phyloP scores from a whole-genome alignment of 2,329 filamentous ascomycete genomes.

The Cryphonectria japonica region DNA sequence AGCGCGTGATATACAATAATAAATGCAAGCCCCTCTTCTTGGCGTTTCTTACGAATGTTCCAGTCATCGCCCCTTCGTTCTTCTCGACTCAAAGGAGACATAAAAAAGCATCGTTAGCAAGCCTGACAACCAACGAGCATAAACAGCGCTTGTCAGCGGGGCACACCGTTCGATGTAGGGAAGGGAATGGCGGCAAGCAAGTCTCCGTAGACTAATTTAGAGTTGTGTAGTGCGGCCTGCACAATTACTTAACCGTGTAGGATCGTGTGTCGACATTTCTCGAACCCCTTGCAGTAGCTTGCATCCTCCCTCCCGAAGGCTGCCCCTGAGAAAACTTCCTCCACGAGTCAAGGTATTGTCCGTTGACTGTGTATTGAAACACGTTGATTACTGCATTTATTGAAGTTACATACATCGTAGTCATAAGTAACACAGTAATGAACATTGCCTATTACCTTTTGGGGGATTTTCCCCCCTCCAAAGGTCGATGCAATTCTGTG shows the following conservation, averaged over 20 bases:
- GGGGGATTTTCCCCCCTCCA: not conserved
- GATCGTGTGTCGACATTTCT: not conserved
- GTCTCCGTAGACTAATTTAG: not conserved
- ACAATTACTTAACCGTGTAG: not conserved
- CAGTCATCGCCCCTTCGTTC: not conserved
- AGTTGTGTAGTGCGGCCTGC: not conserved
- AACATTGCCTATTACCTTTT: not conserved
- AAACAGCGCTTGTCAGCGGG: not conserved
- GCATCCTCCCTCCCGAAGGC: not conserved
- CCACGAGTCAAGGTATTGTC: not conserved
- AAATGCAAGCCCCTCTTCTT: not conserved
- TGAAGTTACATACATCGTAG: too few species aligned
- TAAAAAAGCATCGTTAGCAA: not conserved
- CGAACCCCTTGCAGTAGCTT: slow-evolving; percentile 3
- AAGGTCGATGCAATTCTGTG: not conserved
- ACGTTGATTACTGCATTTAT: not conserved
- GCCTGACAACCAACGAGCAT: not conserved
- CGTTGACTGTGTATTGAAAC: not conserved
- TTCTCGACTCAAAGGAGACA: not conserved
- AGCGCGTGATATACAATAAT: not conserved
- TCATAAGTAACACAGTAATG: too few species aligned
- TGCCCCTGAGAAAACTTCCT: not conserved
- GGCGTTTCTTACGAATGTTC: not conserved
- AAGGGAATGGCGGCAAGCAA: not conserved
- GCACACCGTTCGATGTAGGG: not conserved